A percentile compares a stretch with the other conserved stretches of the same genome.
phyloP scores from a whole-genome alignment of 495 filamentous ascomycete genomes.

The Hapsidospora chrysogenum region DNA sequence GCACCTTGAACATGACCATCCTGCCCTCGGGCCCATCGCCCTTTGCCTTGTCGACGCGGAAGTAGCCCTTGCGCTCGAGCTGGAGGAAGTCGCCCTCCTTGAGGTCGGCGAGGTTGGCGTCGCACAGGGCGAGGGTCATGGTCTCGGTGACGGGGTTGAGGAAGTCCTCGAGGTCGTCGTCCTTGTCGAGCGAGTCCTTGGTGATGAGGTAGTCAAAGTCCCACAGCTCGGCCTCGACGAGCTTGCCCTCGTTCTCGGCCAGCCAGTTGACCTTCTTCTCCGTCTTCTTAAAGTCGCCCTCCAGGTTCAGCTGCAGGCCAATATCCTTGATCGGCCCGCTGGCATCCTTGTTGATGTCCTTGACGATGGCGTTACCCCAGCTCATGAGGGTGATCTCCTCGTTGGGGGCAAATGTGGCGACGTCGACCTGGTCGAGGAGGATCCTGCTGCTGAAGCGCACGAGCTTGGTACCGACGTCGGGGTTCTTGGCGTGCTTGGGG shows the following conservation, averaged over 20 bases:
- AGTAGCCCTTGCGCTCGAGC: slow-evolving; percentile 87
- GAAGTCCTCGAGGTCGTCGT: slow-evolving; percentile 68
- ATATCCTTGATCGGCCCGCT: slow-evolving; percentile 45
- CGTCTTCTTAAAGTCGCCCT: slow-evolving; percentile 85
- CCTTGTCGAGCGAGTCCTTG: slow-evolving; percentile 74
- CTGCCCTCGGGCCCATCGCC: slow-evolving; percentile 27
- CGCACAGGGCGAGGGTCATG: slow-evolving; percentile 57
- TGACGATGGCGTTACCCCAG: slow-evolving; percentile 84
- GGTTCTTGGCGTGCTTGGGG: slow-evolving; percentile 77
- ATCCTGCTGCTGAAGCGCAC: slow-evolving; percentile 56
- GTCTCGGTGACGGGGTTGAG: slow-evolving; percentile 62
- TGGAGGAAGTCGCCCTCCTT: slow-evolving; percentile 80
- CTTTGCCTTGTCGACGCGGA: slow-evolving; percentile 50
- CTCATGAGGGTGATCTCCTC: slow-evolving; percentile 94
- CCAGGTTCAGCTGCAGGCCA: slow-evolving; percentile 64
- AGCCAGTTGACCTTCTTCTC: slow-evolving; percentile 94
- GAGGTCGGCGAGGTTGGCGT: slow-evolving; percentile 59
- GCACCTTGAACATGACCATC: slow-evolving; percentile 65
- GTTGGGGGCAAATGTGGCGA: slow-evolving; percentile 58
- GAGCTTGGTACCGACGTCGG: slow-evolving; percentile 67
- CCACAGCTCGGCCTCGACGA: slow-evolving; percentile 68
- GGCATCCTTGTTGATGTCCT: slow-evolving; percentile 32
- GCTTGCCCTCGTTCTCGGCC: slow-evolving; percentile 50
- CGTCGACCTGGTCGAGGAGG: slow-evolving; percentile 75
- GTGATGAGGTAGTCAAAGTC: slow-evolving; percentile 88